A percentile compares a stretch with the other conserved stretches of the same genome.
Conservation (phyloP, 495 filamentous ascomycete species). For the Xylaria cubensis region DNA sequence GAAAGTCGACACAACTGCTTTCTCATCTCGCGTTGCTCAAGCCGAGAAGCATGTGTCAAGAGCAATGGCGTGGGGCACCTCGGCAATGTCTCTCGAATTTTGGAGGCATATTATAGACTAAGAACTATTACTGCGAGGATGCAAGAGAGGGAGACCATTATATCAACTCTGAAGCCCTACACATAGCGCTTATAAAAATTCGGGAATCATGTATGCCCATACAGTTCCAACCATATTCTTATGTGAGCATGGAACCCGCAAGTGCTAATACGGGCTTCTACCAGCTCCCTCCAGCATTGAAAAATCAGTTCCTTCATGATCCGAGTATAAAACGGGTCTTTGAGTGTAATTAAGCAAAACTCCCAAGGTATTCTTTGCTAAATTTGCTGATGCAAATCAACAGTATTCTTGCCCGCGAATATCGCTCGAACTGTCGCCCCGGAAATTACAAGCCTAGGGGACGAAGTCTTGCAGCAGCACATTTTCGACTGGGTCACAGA, state of each 20-base stretch:
- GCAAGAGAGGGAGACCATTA: not conserved
- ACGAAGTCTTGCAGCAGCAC: slow-evolving; percentile 52
- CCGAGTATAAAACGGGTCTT: slow-evolving; percentile 50
- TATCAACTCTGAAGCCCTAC: not conserved
- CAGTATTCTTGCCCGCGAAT: slow-evolving; percentile 55
- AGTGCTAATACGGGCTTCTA: slow-evolving; percentile 58
- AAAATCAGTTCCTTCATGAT: slow-evolving; percentile 59
- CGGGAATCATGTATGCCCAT: not conserved
- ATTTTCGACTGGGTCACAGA: slow-evolving; percentile 61
- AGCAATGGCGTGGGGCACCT: slow-evolving; percentile 19
- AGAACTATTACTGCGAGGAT: not conserved
- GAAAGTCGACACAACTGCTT: slow-evolving; percentile 15
- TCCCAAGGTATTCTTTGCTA: not conserved
- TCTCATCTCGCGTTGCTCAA: not conserved
- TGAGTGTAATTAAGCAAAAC: slow-evolving; percentile 40
- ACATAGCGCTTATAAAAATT: not conserved
- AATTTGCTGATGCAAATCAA: slow-evolving; percentile 9
- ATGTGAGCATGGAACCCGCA: slow-evolving; percentile 47
- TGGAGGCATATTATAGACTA: not conserved
- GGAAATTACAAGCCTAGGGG: slow-evolving; percentile 50
- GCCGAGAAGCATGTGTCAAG: slow-evolving; percentile 17
- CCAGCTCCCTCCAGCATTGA: slow-evolving; percentile 50
- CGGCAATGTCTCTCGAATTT: not conserved
- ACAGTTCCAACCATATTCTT: not conserved
- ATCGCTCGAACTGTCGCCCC: slow-evolving; percentile 44